Base-by-base conservation (phyloP, 371 early-diverging fungal genomes). In the Caulochytrium protostelioides region DNA sequence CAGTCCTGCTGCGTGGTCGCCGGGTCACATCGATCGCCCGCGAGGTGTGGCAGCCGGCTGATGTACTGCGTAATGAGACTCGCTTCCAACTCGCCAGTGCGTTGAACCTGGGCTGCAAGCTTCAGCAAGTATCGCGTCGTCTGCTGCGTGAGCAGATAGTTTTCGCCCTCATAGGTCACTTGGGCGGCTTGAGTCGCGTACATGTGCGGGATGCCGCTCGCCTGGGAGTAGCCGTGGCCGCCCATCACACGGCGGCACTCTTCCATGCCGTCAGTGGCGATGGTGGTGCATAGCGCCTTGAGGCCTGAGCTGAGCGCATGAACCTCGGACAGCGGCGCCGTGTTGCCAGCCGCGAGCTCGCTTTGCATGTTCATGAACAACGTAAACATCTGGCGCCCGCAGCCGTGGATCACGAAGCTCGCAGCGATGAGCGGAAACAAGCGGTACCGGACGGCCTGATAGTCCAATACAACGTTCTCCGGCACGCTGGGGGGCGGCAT, bases 221-320 rank as follows among this genome's bases (percentile, higher is more conserved):
- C 75, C 49, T 60, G 44, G 39, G 72, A 65, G 50, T 69, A 85
- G 3, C 83, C 83, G 34, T 83, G 83, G 19, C 86, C 86, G 39
- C 86, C 86, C 51, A 78, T 47, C 44, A 72, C 58, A 37, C 76
- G 55, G 39, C 73, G 57, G 41, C 74, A 72, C 3, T 73, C 72
- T 43, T 86, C 86, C 38, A 86, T 68, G n/a, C 73, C 75, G 12
- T 70, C 65, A 5, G 70, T 49, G n/a, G 67, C 73, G 43, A 74
- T 57, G 16, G 73, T 75, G 0, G 82, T 79, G 15, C 69, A 66
- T 55, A 76, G 66, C 22, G 72, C 63, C 60, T 87, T 87, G 34
- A 87, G 64, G 8, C 80, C 81, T 1, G 82, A 78, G 0, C 75
- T 73, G 35, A 72, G 71, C 20, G 80, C 83, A 48, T 86, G 87